Evolutionary conservation across 345 rosid genomes (phyloP).

Genomic region (Salix caprea): DNA sequence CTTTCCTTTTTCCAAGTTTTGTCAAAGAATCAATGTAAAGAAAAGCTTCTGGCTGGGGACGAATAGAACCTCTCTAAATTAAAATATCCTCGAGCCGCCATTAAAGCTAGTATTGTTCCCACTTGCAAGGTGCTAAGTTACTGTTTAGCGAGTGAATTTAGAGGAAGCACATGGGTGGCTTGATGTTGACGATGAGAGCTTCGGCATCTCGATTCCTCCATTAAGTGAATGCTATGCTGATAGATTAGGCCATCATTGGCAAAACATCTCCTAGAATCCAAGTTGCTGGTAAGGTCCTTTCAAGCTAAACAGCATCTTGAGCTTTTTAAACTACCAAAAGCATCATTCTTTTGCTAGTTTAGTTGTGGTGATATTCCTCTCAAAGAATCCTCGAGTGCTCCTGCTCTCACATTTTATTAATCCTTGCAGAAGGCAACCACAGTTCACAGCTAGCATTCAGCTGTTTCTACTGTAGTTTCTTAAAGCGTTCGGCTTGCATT

Average conservation of each 20-base stretch:
- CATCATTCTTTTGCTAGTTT: background rate
- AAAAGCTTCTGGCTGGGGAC: background rate
- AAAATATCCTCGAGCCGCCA: conserved; percentile 17
- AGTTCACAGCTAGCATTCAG: background rate
- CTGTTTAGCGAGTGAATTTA: conserved; percentile 13
- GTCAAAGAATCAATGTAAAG: conserved; percentile 9
- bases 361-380: conserved; percentile 14
- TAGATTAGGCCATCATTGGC: conserved; percentile 27
- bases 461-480: too few species aligned
- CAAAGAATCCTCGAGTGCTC: background rate
- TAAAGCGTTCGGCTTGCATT: background rate
- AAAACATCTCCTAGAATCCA: conserved; percentile 1
- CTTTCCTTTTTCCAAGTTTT: background rate
- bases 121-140: conserved; percentile 26
- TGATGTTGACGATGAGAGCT: conserved; percentile 11
- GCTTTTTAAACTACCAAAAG: background rate
- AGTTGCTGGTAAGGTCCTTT: background rate
- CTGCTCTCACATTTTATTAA: background rate
- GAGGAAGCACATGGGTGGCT: conserved; percentile 17
- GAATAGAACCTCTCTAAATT: background rate
- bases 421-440: background rate
- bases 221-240: background rate
- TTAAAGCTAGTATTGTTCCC: conserved; percentile 22
- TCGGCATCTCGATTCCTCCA: background rate
- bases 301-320: background rate